Base-by-base conservation (phyloP, 306 rosid genomes). In the Sesbania bispinosa region DNA sequence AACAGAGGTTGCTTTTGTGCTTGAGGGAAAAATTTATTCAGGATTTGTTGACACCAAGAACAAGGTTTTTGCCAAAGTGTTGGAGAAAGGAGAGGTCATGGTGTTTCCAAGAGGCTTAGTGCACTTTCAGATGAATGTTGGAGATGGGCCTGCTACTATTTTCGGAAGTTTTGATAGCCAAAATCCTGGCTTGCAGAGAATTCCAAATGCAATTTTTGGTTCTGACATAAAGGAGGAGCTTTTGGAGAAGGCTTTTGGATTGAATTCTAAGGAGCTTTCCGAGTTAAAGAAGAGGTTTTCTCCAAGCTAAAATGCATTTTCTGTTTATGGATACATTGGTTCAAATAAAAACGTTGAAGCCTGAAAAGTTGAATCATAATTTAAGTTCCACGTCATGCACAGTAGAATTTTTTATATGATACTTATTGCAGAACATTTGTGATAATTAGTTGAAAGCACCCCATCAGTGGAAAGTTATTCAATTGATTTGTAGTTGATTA, bases 71-170 rank as follows among this genome's bases (percentile, higher is more conserved):
- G 96, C 97, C 4, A 90, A 79, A 61, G 91, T 94, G 69, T 75
- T 90, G n/a, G 95, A 83, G 74, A 87, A 86, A 79, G 97, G 98
- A 7, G 97, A 90, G 80, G 96, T 90, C 5, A 94, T 94, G 89
- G 95, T 89, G 63, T 90, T 94, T 55, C 98, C 97, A 7, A 90
- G 83, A 76, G 97, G 97, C 14, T 18, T 89, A 2, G 82, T 90
- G 55, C 98, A 94, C 74, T 94, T 94, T 62, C 97, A 94, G 76
- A 86, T 94, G 96, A 94, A 94, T 59, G 91, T 90, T 62, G 98
- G 98, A 15, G 88, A 87, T 60, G 75, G 81, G 32, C 92, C 88
- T 16, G 97, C 97, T 57, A 78, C 96, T 19, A 70, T 89, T 50
- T 67, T 89, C 16, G 97, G 97, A n/a, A 94, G 91, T 47, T 90